phyloP scores from a whole-genome alignment of 2,329 filamentous ascomycete species.

The Triangularia verruculosa region DNA sequence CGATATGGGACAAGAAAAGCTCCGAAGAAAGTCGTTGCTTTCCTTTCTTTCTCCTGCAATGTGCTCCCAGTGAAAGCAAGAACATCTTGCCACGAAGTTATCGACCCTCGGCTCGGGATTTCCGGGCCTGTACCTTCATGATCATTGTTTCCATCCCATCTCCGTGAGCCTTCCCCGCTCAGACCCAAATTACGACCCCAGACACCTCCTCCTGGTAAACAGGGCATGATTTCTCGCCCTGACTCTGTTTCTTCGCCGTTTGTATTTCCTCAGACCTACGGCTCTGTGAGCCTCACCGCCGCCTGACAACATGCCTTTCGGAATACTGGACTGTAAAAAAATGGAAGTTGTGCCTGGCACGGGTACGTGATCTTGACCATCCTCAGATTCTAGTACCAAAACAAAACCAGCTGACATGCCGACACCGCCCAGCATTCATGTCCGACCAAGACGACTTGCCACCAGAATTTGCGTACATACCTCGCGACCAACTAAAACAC shows the following conservation, averaged over 20 bases:
- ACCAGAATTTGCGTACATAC: constrained; percentile 42
- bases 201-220: neutral
- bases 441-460: constrained; percentile 46
- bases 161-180: neutral
- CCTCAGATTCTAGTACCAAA: neutral
- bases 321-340: constrained; percentile 44
- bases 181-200: neutral
- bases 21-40: neutral
- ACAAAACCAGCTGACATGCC: neutral
- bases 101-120: neutral
- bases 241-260: neutral
- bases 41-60: neutral
- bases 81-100: neutral
- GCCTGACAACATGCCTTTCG: constrained; percentile 42
- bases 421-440: constrained; percentile 38
- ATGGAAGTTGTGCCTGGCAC: constrained; percentile 48
- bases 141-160: neutral
- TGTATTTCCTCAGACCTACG: neutral
- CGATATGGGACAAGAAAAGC: neutral
- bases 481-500: constrained; percentile 40
- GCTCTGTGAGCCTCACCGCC: neutral
- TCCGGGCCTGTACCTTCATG: neutral
- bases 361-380: constrained; percentile 35
- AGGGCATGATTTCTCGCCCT: neutral
- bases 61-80: neutral